These are phyloP conservation scores for Neofusicoccum cordaticola DNA, from an alignment of 2,329 filamentous ascomycete species.

Conservation along the genomic window DNA sequence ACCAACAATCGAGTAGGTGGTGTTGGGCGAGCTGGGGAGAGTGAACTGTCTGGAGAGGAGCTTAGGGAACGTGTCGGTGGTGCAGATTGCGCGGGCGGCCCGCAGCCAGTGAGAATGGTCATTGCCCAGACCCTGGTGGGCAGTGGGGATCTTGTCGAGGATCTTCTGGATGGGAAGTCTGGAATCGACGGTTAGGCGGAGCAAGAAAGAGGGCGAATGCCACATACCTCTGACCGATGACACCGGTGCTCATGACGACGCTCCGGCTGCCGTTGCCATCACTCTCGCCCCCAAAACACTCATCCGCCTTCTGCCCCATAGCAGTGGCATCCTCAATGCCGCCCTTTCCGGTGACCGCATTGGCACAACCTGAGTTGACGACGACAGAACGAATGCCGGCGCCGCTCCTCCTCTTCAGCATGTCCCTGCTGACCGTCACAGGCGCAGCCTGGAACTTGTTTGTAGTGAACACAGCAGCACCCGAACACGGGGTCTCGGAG, in stretches of 20 bases:
- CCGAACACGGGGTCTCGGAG: conserved; percentile 81
- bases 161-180: conserved; percentile 91
- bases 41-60: conserved; percentile 80
- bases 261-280: conserved; percentile 57
- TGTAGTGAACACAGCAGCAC: conserved; percentile 91
- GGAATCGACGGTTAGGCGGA: neutral
- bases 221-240: conserved; percentile 82
- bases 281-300: conserved; percentile 49
- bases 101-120: conserved; percentile 83
- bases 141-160: conserved; percentile 73
- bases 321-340: conserved; percentile 82
- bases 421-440: conserved; percentile 76
- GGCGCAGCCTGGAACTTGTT: conserved; percentile 98
- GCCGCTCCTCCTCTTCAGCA: conserved; percentile 65
- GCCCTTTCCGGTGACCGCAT: conserved; percentile 89
- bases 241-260: conserved; percentile 98
- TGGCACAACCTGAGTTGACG: conserved; percentile 94
- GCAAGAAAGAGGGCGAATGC: conserved; percentile 6
- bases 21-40: conserved; percentile 72
- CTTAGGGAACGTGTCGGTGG: conserved; percentile 97
- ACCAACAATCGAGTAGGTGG: conserved; percentile 81
- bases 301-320: conserved; percentile 79
- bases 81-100: conserved; percentile 90
- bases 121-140: conserved; percentile 66
- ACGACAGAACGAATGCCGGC: conserved; percentile 75